Evolutionary conservation across 2,329 filamentous ascomycete genomes (phyloP), one percentile per base, ranked within the genome.

Genomic region (Diaporthe aspalathi): DNA sequence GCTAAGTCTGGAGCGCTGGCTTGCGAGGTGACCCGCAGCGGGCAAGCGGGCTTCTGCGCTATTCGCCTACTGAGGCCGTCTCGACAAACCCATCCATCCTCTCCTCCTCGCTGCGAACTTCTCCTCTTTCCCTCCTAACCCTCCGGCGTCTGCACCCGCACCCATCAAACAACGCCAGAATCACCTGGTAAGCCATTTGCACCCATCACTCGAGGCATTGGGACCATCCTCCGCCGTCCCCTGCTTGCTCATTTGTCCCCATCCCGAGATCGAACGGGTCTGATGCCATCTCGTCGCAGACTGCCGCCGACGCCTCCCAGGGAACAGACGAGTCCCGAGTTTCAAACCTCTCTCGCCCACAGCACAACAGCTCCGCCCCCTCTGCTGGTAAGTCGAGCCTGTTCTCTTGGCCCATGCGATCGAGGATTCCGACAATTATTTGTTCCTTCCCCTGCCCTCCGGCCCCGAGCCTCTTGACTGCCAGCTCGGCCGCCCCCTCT

Each of bases 341-440:
- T 76, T 73, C 74, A 77, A 77, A 72, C 73, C 74, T 71, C 74
- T 72, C 73, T 68, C 47, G 68, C 68, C 73, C 78, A 72, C 77
- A 74, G 74, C 80, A 79, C 78, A 76, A 76, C 79, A n/a, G n/a
- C 77, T 79, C 78, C 70, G 72, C 75, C 74, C 72, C 75, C 72
- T 75, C 73, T 75, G 77, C 74, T 76, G 75, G 83, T 84, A 79
- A 81, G 83, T 81, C 73, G 73, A 75, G 74, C 71, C 74, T 74
- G 74, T 72, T 74, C 78, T 74, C 60, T 71, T 71, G 72, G 72
- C 74, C 68, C 74, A 80, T 78, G 83, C 82, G 82, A 84, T 82
- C 81, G 75, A 76, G 71, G 52, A 49, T 76, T 24, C 17, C 35
- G 65, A 66, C 40, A 45, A 50, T 65, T 32, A 38, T 50, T 60